phyloP scores from a whole-genome alignment of 495 filamentous ascomycete species.

The Aspergillus sclerotiicarbonarius region DNA sequence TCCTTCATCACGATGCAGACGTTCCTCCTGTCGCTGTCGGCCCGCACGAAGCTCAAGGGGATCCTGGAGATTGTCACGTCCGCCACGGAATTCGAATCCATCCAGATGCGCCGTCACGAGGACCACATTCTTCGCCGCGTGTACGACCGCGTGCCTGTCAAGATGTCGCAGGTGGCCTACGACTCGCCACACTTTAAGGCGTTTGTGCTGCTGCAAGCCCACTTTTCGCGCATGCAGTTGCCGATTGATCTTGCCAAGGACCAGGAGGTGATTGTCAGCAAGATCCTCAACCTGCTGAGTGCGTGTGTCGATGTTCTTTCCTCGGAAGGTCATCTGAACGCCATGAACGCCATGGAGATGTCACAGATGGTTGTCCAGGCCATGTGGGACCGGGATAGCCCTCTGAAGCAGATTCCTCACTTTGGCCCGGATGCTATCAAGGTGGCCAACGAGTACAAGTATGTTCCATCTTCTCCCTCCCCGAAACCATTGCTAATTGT shows the following conservation, averaged over 20 bases:
- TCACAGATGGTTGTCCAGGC: conserved; percentile 99
- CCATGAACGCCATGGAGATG: conserved; percentile 98
- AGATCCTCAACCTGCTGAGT: conserved; percentile 83
- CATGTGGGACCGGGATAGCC: conserved; percentile 98
- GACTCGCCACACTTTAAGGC: conserved; percentile 98
- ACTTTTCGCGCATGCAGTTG: conserved; percentile 95
- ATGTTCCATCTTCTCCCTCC: conserved; percentile 36
- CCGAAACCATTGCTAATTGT: conserved; percentile 34
- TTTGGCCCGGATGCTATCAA: conserved; percentile 83
- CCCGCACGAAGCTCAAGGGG: conserved; percentile 88
- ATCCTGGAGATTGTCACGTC: conserved; percentile 97
- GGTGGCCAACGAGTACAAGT: conserved; percentile 75
- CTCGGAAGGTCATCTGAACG: conserved; percentile 93
- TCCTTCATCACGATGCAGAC: conserved; percentile 99
- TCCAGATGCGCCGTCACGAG: conserved; percentile 94
- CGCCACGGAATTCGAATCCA: conserved; percentile 91
- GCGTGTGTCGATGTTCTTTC: conserved; percentile 94
- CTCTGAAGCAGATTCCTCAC: conserved; percentile 95
- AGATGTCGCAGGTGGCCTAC: conserved; percentile 80
- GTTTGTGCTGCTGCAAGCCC: conserved; percentile 92
- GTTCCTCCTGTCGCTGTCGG: conserved; percentile 89
- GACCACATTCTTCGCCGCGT: conserved; percentile 84
- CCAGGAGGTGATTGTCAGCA: conserved; percentile 82
- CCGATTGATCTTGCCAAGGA: conserved; percentile 97
- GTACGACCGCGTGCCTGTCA: conserved; percentile 91